A percentile compares a stretch with the other conserved stretches of the same genome.
Conservation (phyloP, 192 early-diverging fungal genomes). For the Coemansia sp. region DNA sequence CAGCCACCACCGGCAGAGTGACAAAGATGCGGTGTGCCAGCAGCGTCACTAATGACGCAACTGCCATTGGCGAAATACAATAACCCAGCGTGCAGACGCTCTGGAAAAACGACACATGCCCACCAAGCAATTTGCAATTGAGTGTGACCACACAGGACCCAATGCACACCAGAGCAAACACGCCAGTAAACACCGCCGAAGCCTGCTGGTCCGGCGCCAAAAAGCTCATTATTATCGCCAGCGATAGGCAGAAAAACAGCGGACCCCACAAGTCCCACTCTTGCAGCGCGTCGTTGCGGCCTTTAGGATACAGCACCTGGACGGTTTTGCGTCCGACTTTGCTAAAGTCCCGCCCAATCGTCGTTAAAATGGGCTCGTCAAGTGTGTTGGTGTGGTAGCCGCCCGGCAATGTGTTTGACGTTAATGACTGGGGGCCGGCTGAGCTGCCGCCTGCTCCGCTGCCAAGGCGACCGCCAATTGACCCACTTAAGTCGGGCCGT, state of each 20-base stretch:
- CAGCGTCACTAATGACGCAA: constrained; percentile 71
- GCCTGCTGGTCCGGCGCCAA: constrained; percentile 77
- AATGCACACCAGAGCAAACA: constrained; percentile 93
- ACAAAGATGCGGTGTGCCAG: constrained; percentile 67
- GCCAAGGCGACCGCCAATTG: constrained; percentile 48
- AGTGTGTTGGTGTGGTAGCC: constrained; percentile 71
- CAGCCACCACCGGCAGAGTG: constrained; percentile 67
- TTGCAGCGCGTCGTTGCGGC: constrained; percentile 40
- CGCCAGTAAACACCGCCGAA: constrained; percentile 81
- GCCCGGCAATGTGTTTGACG: constrained; percentile 42
- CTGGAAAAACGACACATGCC: constrained; percentile 93
- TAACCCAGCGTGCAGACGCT: constrained; percentile 95
- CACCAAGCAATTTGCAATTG: constrained; percentile 94
- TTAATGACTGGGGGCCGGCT: constrained; percentile 36
- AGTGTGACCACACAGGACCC: constrained; percentile 93
- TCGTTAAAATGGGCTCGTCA: constrained; percentile 91
- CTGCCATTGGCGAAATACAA: constrained; percentile 90
- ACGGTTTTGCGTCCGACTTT: constrained; percentile 38
- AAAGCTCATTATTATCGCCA: constrained; percentile 82
- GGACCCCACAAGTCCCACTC: constrained; percentile 96
- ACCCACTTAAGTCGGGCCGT: constrained; percentile 47
- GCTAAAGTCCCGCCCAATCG: constrained; percentile 66
- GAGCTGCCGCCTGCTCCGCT: not conserved
- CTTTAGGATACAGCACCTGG: constrained; percentile 45
- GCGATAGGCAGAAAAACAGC: constrained; percentile 83